Evolutionary conservation across 257 asterid genomes (phyloP).

Genomic region (Ocimum tenuiflorum): DNA sequence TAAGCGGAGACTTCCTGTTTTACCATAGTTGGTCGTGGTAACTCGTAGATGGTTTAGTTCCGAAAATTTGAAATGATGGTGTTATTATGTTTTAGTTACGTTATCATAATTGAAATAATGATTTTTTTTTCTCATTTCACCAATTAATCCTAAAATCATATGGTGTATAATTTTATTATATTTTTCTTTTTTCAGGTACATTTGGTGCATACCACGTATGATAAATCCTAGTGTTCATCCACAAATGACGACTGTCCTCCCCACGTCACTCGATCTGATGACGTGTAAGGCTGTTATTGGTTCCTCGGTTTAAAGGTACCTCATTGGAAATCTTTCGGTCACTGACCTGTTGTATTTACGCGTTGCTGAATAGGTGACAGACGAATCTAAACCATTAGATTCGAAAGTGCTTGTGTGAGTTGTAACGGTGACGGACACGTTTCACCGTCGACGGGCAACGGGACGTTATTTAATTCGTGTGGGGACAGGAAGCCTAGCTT

Average conservation of each 20-base stretch:
- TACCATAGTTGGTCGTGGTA: too few relatives aligned
- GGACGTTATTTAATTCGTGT: constrained; percentile 8
- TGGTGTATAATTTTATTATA: neutral
- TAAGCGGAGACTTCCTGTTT: too few relatives aligned
- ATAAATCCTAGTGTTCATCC: neutral
- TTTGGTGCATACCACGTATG: constrained; percentile 11
- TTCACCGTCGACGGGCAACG: neutral
- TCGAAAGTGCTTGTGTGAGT: neutral
- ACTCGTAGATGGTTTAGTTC: too few relatives aligned
- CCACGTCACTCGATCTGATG: constrained; percentile 10
- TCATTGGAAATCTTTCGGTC: neutral
- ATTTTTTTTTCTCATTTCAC: too few relatives aligned
- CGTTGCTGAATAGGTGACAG: neutral
- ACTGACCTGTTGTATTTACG: neutral
- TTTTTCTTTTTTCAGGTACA: neutral
- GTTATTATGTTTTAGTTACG: too few relatives aligned
- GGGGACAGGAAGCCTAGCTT: neutral
- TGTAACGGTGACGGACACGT: neutral
- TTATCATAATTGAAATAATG: too few relatives aligned
- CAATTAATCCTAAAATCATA: neutral
- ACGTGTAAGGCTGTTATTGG: constrained; percentile 9
- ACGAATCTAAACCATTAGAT: neutral
- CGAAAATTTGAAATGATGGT: too few relatives aligned
- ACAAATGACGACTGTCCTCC: constrained; percentile 7
- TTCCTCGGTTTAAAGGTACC: neutral